These are phyloP conservation scores for Neonothopanus nambi DNA, from an alignment of 1,284 basidiomycete species.

Conservation along the genomic window DNA sequence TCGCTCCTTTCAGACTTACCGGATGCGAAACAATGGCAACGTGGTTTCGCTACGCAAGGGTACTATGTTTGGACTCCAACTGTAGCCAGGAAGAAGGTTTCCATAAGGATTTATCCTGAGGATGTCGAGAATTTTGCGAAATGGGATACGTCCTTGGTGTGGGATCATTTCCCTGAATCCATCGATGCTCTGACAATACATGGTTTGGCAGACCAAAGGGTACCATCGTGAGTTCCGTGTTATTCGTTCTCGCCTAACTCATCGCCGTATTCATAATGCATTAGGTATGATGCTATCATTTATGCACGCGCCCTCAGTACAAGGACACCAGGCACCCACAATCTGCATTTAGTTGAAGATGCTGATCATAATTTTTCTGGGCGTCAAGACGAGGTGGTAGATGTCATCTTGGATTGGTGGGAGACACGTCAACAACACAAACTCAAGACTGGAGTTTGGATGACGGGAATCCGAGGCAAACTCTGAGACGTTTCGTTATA, in stretches of 20 bases:
- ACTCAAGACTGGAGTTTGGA: conserved; percentile 59
- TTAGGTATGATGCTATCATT: conserved; percentile 71
- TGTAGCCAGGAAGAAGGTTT: conserved; percentile 60
- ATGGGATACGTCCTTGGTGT: conserved; percentile 65
- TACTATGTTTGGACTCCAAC: conserved; percentile 57
- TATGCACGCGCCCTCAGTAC: conserved; percentile 61
- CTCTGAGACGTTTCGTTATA: conserved; percentile 36
- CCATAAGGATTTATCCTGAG: conserved; percentile 51
- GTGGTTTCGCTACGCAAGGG: conserved; percentile 52
- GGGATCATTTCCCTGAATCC: conserved; percentile 58
- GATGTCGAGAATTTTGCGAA: conserved; percentile 59
- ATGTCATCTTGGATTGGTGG: conserved; percentile 66
- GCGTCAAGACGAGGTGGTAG: conserved; percentile 61
- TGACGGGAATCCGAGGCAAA: conserved; percentile 49
- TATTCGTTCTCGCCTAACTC: background rate
- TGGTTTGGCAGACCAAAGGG: conserved; percentile 61
- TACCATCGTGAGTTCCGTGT: conserved; percentile 58
- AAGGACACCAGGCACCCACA: conserved; percentile 65
- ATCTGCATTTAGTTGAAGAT: conserved; percentile 62
- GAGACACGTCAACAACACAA: conserved; percentile 38
- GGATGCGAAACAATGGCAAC: conserved; percentile 40
- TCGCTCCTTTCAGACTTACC: conserved; percentile 35
- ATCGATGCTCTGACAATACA: conserved; percentile 70
- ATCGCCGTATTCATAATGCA: background rate
- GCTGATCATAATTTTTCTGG: conserved; percentile 76